Conservation (phyloP, 306 rosid genomes). For the Quillaja saponaria region DNA sequence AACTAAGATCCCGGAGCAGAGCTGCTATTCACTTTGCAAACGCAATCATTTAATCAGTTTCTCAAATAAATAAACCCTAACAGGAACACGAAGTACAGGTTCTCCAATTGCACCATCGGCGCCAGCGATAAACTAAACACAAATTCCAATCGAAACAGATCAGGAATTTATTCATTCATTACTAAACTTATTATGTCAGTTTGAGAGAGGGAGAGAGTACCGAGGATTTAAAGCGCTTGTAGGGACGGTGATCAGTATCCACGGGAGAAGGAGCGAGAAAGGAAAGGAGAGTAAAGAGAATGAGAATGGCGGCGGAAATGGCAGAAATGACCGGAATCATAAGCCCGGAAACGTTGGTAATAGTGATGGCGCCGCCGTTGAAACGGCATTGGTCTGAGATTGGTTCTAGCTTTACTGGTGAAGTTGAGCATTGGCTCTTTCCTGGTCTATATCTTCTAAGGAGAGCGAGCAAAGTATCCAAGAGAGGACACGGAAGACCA, state of each 20-base stretch:
- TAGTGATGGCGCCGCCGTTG: conserved; percentile 87
- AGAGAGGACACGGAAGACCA: neutral
- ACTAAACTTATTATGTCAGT: neutral
- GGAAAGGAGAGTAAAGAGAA: conserved; percentile 76
- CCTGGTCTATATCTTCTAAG: neutral
- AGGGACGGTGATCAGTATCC: conserved; percentile 52
- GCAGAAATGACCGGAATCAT: conserved; percentile 65
- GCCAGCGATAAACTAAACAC: conserved; percentile 42
- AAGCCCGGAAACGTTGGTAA: conserved; percentile 55
- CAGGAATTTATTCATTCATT: neutral
- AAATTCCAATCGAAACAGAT: conserved; percentile 1
- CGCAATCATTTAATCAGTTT: neutral
- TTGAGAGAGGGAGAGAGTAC: conserved; percentile 40
- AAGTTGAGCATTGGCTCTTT: neutral
- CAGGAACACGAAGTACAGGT: conserved; percentile 68
- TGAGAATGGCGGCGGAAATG: conserved; percentile 59
- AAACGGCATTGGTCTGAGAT: conserved; percentile 43
- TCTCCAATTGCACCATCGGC: conserved; percentile 43
- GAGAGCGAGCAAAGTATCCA: conserved; percentile 16
- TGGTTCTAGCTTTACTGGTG: neutral
- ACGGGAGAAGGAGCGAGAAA: conserved; percentile 79
- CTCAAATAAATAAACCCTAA: conserved; percentile 37
- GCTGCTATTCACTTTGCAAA: conserved; percentile 10
- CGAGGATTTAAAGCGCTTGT: conserved; percentile 40
- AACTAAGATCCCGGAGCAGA: conserved; percentile 37